Evolutionary conservation across 169 alveolate genomes (phyloP).

Genomic region (Babesia ovata): DNA sequence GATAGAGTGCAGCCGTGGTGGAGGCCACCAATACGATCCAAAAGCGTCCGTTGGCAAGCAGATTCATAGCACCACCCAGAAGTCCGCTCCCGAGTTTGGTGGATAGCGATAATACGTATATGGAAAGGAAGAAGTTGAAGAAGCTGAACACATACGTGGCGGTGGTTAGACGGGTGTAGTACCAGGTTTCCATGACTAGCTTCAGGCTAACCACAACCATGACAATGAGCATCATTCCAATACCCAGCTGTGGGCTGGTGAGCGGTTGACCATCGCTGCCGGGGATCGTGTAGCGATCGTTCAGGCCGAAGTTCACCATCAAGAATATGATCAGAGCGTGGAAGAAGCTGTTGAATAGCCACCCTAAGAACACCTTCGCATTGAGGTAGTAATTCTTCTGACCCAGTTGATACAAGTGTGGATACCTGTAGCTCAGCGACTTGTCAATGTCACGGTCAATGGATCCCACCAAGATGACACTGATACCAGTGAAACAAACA

Average conservation of each 20-base stretch:
- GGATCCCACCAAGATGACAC: constrained; percentile 83
- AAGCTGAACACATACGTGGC: constrained; percentile 67
- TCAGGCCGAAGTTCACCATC: constrained; percentile 51
- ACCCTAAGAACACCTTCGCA: constrained; percentile 69
- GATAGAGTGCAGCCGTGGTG: constrained; percentile 46
- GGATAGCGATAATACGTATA: constrained; percentile 30
- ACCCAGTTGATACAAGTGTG: constrained; percentile 78
- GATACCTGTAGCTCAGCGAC: constrained; percentile 68
- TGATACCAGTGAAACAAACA: constrained; percentile 92
- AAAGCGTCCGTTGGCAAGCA: constrained; percentile 44
- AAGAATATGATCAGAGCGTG: constrained; percentile 75
- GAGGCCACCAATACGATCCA: constrained; percentile 55
- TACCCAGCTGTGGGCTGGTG: constrained; percentile 71
- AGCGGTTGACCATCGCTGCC: constrained; percentile 64
- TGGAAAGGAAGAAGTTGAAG: constrained; percentile 53
- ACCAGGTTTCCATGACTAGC: constrained; percentile 78
- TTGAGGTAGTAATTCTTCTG: constrained; percentile 75
- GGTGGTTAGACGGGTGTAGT: constrained; percentile 63
- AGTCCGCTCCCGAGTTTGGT: constrained; percentile 38
- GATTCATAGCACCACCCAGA: constrained; percentile 38
- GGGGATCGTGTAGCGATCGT: constrained; percentile 69
- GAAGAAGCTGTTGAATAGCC: constrained; percentile 75
- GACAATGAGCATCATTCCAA: constrained; percentile 65
- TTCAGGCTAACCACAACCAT: constrained; percentile 76
- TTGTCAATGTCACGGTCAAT: constrained; percentile 80